phyloP scores from a whole-genome alignment of 2,329 filamentous ascomycete species.

The Pseudocercospora musae region DNA sequence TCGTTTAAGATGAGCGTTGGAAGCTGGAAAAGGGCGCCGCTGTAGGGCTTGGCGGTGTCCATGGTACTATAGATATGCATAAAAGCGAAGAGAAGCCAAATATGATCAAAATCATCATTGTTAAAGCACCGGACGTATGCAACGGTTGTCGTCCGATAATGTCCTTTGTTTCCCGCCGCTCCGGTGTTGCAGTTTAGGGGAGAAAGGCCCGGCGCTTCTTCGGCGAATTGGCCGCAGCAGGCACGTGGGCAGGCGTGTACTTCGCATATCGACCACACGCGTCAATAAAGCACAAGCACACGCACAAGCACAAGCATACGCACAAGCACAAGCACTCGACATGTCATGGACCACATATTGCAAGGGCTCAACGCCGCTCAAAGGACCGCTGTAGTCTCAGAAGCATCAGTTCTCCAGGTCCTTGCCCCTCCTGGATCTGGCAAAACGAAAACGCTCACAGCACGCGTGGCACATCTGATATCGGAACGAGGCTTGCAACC shows the following conservation, averaged over 20 bases:
- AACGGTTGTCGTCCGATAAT: too few species aligned
- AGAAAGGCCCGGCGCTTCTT: background rate
- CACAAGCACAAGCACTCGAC: background rate
- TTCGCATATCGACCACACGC: background rate
- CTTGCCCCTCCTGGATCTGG: conserved; percentile 67
- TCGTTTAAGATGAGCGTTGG: too few species aligned
- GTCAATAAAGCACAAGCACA: background rate
- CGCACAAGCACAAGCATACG: too few species aligned
- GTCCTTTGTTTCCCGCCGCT: too few species aligned
- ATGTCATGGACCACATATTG: conserved; percentile 54
- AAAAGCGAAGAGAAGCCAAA: too few species aligned
- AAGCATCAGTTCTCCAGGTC: conserved; percentile 58
- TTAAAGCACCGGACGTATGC: too few species aligned
- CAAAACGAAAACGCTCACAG: conserved; percentile 93
- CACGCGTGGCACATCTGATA: conserved; percentile 85
- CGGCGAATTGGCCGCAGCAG: too few species aligned
- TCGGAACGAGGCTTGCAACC: conserved; percentile 68
- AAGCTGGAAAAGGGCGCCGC: too few species aligned
- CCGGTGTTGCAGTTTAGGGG: too few species aligned
- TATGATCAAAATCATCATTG: too few species aligned
- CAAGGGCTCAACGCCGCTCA: conserved; percentile 64
- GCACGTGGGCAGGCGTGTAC: background rate
- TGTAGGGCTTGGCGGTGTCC: too few species aligned
- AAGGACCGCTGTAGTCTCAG: conserved; percentile 61
- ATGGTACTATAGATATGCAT: too few species aligned